Evolutionary conservation across 2,329 filamentous ascomycete species (phyloP), one percentile per base, ranked within the genome.

Genomic region (Colletotrichum coccodes): DNA sequence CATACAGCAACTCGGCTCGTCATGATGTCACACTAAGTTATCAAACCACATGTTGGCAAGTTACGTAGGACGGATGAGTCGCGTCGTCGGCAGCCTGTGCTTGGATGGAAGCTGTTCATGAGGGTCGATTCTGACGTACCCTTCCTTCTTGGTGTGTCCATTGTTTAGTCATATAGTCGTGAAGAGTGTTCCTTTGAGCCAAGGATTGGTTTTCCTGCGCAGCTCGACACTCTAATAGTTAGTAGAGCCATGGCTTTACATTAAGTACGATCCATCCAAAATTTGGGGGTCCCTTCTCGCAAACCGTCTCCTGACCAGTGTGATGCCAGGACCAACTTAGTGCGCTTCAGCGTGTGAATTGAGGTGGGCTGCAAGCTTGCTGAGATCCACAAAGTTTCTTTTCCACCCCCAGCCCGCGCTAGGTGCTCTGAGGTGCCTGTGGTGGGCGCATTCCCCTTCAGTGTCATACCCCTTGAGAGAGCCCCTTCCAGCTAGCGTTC

Each of bases 321-420:
- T 58, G 40, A 47, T 9, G 9, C 56, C 18, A 28, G 40, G n/a
- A 18, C 8, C 23, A 16, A 28, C 53, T 30, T 30, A n/a, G 30
- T 30, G 36, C 26, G 11, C 53, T 57, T 36, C 26, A 68, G 60
- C 46, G 28, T 14, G 8, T 21, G 34, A 46, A 21, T 56, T 26
- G 34, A 52, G 56, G 66, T 66, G 61, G 61, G 49, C 66, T 60
- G 66, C 56, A 38, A 66, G 62, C 61, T 69, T 42, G 34, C 44
- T 56, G 49, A 21, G 54, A 65, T 50, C 61, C 66, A 65, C 66
- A 66, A 68, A 60, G 38, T 65, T 59, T 60, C 66, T 66, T 65
- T 44, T 26, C 61, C 58, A n/a, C n/a, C 60, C 50, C 44, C 42
- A 59, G 46, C 38, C 57, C 38, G 56, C 38, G 40, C 56, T 47